Percentiles rank a stretch among this genome's conserved stretches.
These are phyloP conservation scores for Lupinus albus DNA, from an alignment of 306 rosid genomes.

Conservation along the genomic window DNA sequence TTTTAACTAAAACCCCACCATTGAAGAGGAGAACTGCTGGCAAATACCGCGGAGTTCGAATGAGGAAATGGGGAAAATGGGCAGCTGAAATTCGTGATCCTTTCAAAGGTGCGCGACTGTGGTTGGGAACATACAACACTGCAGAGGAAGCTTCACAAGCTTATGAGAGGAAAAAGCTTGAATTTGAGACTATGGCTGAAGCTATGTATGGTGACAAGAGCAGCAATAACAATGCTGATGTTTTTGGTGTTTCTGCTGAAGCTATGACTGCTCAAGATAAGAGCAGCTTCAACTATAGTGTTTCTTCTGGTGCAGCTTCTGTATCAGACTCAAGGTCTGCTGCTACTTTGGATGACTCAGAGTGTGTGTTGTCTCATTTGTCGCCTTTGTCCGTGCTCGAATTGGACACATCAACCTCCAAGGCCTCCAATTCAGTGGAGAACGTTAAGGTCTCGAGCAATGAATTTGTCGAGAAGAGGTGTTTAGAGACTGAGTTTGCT, in stretches of 20 bases:
- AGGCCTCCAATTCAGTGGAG: slow-evolving; percentile 43
- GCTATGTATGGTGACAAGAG: slow-evolving; percentile 40
- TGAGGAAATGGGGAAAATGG: slow-evolving; percentile 91
- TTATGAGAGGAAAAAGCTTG: slow-evolving; percentile 55
- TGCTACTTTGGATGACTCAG: slow-evolving; percentile 45
- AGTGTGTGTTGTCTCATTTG: slow-evolving; percentile 46
- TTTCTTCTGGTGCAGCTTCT: slow-evolving; percentile 32
- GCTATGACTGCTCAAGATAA: slow-evolving; percentile 24
- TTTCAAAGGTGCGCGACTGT: slow-evolving; percentile 51
- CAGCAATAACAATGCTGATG: neutral
- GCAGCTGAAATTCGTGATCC: slow-evolving; percentile 91
- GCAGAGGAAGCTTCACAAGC: slow-evolving; percentile 74
- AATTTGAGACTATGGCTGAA: slow-evolving; percentile 50
- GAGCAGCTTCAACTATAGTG: neutral
- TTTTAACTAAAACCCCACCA: slow-evolving; percentile 36
- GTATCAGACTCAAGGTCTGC: neutral
- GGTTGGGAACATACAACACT: slow-evolving; percentile 77
- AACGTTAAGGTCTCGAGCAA: slow-evolving; percentile 29
- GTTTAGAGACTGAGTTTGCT: neutral
- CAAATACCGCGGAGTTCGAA: slow-evolving; percentile 72
- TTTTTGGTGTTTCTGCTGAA: neutral
- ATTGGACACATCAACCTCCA: slow-evolving; percentile 53
- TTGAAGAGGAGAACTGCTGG: slow-evolving; percentile 40
- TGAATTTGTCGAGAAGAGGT: slow-evolving; percentile 30
- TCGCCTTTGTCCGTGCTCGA: slow-evolving; percentile 61